phyloP scores from a whole-genome alignment of 495 filamentous ascomycete genomes.

The Bathelium albidoporum region DNA sequence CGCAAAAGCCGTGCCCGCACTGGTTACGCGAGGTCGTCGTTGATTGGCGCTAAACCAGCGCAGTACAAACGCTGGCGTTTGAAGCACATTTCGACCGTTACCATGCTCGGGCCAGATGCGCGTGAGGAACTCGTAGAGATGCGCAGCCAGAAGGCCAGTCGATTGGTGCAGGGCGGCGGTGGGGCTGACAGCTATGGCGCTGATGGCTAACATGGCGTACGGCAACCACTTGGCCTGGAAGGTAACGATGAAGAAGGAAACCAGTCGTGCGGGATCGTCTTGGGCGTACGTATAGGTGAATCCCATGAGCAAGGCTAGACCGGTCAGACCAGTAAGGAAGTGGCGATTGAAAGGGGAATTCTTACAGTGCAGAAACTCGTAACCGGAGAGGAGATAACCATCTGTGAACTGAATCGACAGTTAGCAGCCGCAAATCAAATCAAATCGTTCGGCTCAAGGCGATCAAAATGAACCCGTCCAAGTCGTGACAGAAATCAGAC shows the following conservation, averaged over 20 bases:
- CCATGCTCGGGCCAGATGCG: conserved; percentile 76
- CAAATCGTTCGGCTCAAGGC: conserved; percentile 22
- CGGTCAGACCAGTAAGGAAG: too few species aligned
- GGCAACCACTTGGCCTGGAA: conserved; percentile 68
- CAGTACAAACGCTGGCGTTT: conserved; percentile 56
- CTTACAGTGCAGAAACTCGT: conserved; percentile 17
- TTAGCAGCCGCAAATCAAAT: conserved; percentile 14
- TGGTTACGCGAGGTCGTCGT: neutral
- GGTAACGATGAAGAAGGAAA: conserved; percentile 63
- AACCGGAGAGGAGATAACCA: conserved; percentile 13
- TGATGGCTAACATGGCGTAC: conserved; percentile 60
- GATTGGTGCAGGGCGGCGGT: conserved; percentile 42
- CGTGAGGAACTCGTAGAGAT: conserved; percentile 76
- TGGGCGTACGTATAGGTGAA: conserved; percentile 72
- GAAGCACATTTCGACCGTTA: conserved; percentile 59
- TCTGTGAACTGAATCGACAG: conserved; percentile 7
- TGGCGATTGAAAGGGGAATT: conserved; percentile 8
- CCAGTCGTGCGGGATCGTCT: conserved; percentile 62
- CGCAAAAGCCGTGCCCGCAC: neutral
- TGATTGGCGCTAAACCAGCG: conserved; percentile 39
- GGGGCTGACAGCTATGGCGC: conserved; percentile 48
- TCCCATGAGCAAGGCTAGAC: conserved; percentile 58
- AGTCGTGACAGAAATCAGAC: neutral
- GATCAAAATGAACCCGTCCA: conserved; percentile 12
- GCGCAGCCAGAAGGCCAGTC: conserved; percentile 69